Percentiles rank a stretch among this genome's conserved stretches.
phyloP scores from a whole-genome alignment of 352 stramenopile species.

The Bremia lactucae region DNA sequence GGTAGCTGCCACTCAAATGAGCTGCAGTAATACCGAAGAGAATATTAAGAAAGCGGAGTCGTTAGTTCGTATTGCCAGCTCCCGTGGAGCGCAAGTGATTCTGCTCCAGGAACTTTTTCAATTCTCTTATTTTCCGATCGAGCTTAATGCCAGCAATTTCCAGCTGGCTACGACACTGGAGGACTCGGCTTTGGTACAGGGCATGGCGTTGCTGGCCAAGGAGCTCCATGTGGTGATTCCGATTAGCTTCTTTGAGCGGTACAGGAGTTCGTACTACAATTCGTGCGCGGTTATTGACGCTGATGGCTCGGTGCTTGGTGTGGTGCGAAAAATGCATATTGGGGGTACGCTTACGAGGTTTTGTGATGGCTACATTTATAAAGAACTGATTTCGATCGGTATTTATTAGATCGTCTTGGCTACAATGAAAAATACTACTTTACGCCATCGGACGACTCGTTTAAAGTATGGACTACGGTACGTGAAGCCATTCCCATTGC shows the following conservation, averaged over 20 bases:
- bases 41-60: constrained; percentile 88
- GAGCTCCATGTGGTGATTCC: constrained; percentile 86
- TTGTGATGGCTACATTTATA: neutral
- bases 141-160: constrained; percentile 84
- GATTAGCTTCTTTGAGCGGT: constrained; percentile 88
- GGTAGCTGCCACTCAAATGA: constrained; percentile 83
- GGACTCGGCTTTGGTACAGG: constrained; percentile 75
- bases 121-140: constrained; percentile 87
- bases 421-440: constrained; percentile 92
- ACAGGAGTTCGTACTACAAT: constrained; percentile 89
- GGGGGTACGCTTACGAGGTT: constrained; percentile 27
- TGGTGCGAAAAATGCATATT: constrained; percentile 88
- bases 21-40: constrained; percentile 72
- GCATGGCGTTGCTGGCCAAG: constrained; percentile 83
- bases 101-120: constrained; percentile 88
- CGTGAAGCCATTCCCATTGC: neutral
- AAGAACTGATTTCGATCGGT: neutral
- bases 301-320: constrained; percentile 72
- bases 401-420: constrained; percentile 61
- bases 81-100: constrained; percentile 81
- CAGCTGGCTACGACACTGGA: constrained; percentile 76
- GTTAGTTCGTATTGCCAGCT: constrained; percentile 82
- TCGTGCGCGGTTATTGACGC: constrained; percentile 87
- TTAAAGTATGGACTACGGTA: constrained; percentile 86
- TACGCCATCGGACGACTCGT: constrained; percentile 80